Evolutionary conservation across 148 eudicot species (phyloP).

Genomic region (Rhododendron vialii): DNA sequence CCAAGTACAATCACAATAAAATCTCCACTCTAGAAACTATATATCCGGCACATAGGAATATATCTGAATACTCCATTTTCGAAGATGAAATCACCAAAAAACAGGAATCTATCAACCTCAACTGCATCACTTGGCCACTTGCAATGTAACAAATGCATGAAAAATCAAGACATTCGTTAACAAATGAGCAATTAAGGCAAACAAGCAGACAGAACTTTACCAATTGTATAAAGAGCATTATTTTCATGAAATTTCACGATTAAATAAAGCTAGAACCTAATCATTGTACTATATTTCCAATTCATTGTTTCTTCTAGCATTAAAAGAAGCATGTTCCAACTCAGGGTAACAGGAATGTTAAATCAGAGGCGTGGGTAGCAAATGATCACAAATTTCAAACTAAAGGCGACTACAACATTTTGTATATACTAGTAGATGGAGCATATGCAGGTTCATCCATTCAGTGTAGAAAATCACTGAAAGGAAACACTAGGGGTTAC

Average conservation of each 20-base stretch:
- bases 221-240: background rate
- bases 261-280: background rate
- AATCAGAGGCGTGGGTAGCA: background rate
- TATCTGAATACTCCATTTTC: background rate
- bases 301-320: background rate
- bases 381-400: background rate
- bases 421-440: background rate
- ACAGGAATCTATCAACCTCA: background rate
- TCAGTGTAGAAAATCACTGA: background rate
- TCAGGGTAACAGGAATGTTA: background rate
- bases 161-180: background rate
- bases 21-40: background rate
- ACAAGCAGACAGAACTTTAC: background rate
- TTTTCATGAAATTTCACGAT: background rate
- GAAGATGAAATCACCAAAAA: background rate
- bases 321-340: background rate
- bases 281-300: background rate
- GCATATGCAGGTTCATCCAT: background rate
- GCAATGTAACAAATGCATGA: background rate
- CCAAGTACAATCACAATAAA: background rate
- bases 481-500: background rate
- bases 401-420: background rate
- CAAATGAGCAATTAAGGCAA: background rate
- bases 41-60: background rate
- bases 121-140: conserved; percentile 3